Evolutionary conservation across 2,329 filamentous ascomycete genomes (phyloP).

Genomic region (Penicillium sp.): DNA sequence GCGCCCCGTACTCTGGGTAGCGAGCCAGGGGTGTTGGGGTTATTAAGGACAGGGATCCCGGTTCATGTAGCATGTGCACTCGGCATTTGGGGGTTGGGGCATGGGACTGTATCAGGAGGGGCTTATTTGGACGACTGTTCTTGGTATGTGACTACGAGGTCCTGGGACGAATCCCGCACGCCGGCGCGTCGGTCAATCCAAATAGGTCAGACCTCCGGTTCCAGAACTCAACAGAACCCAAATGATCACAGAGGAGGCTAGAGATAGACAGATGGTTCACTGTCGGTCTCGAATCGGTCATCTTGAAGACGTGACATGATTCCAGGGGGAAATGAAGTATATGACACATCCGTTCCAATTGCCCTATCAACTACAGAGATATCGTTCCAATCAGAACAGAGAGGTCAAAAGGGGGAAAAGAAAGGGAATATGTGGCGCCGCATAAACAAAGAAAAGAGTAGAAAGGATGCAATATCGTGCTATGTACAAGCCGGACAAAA

Average conservation of each 20-base stretch:
- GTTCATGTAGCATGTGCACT: neutral
- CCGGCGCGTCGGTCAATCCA: neutral
- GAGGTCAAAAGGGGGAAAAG: neutral
- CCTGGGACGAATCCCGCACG: neutral
- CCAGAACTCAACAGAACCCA: neutral
- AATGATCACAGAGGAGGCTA: neutral
- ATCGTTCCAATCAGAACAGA: slow-evolving; percentile 3
- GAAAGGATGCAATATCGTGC: slow-evolving; percentile 1
- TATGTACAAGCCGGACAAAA: slow-evolving; percentile 44
- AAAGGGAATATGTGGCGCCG: neutral
- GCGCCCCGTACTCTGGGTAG: neutral
- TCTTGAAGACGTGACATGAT: neutral
- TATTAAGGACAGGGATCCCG: neutral
- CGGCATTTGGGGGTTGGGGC: neutral
- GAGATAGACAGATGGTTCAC: neutral
- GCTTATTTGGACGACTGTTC: neutral
- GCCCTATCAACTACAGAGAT: neutral
- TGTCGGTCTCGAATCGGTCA: neutral
- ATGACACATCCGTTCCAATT: slow-evolving; percentile 4
- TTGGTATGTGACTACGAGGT: neutral
- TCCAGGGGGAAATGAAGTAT: slow-evolving; percentile 1
- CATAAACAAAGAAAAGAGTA: slow-evolving; percentile 1
- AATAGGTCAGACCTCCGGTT: neutral
- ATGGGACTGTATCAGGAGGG: neutral
- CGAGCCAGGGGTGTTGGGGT: neutral